Base-by-base conservation (phyloP, 2,329 filamentous ascomycete genomes). In the Elsinoe perseae region DNA sequence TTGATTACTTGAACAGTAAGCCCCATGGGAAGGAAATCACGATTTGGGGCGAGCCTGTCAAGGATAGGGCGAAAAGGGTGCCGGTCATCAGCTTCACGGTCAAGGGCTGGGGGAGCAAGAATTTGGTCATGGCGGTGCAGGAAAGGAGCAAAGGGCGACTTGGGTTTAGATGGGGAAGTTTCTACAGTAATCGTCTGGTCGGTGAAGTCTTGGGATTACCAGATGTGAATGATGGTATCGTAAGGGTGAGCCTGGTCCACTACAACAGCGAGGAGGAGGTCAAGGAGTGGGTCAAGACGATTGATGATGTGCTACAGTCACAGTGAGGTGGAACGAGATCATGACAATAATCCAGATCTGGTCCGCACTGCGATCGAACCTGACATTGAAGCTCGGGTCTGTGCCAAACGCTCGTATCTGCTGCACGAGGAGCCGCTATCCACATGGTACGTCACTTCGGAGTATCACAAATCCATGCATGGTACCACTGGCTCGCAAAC, bases 251-350 rank as follows among this genome's bases (percentile, higher is more conserved):
- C 63, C 75, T 87, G 74, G 77, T 85, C 56, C 85, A 88, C 68
- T 89, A 89, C 65, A 89, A 89, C 63, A 86, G 83, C 2, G 80
- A 80, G 61, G 77, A 81, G 2, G 82, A 85, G 65, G 73, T 84
- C 2, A 69, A 73, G 44, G 72, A 66, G 7, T 73, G 83, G 56
- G 74, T 83, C 18, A 71, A 72, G 32, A 72, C 77, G 1, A 63
- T 85, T 56, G 77, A 82, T 58, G 73, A 75, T 60, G 71, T 79
- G 9, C 56, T 67, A 2, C 9, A 32, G 44, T 50, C 44, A 10
- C 32, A 36, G 32, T 36, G n/a, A n/a, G n/a, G n/a, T n/a, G n/a
- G n/a, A n/a, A n/a, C n/a, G n/a, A n/a, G n/a, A n/a, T n/a, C n/a
- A n/a, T n/a, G n/a, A n/a, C n/a, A n/a, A n/a, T n/a, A n/a, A n/a